Evolutionary conservation across 495 filamentous ascomycete genomes (phyloP), one percentile per base, ranked within the genome.

Genomic region (Penicillium odoratum): DNA sequence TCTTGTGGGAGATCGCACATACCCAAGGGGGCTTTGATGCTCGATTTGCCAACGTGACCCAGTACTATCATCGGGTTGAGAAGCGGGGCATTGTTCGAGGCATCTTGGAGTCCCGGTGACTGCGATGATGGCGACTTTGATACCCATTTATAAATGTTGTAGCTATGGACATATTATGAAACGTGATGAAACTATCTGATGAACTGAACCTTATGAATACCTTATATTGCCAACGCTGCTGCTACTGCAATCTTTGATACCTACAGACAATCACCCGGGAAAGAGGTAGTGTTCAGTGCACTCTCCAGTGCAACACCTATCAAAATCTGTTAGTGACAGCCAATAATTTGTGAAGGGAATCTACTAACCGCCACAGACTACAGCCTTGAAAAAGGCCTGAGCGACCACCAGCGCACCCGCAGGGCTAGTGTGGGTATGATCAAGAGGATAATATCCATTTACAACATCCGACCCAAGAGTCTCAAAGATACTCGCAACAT

Each of bases 371-470:
- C 67, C 72, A 59, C 79, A 83, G 28, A 74, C 65, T 7, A 88
- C 63, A 0, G 75, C 86, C 73, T 86, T 85, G 51, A 85, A 79
- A 65, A 88, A 89, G 34, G 84, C 83, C 61, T 81, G 75, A 0
- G 80, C 79, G 13, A 86, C 82, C 5, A 82, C 72, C 58, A 82
- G 72, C 3, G 85, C 85, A 0, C 86, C 86, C 36, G 62, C 72
- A 0, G 82, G 69, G 59, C 77, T 85, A 3, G 86, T 88, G 68
- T 89, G 86, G 7, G 85, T 88, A 66, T 88, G 83, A 61, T 88
- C 86, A 29, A 71, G 73, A 0, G 85, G 84, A 64, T 75, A 89
- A 58, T 81, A 81, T 1, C 74, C 70, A 61, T 78, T 74, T 1
- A 74, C 71, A 16, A 70, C 78, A 7, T 78, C 73, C 34, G 51